Percentiles rank a stretch among this genome's conserved stretches.
These are phyloP conservation scores for Rhizophlyctis rosea DNA, from an alignment of 192 early-diverging fungal genomes.

Conservation along the genomic window DNA sequence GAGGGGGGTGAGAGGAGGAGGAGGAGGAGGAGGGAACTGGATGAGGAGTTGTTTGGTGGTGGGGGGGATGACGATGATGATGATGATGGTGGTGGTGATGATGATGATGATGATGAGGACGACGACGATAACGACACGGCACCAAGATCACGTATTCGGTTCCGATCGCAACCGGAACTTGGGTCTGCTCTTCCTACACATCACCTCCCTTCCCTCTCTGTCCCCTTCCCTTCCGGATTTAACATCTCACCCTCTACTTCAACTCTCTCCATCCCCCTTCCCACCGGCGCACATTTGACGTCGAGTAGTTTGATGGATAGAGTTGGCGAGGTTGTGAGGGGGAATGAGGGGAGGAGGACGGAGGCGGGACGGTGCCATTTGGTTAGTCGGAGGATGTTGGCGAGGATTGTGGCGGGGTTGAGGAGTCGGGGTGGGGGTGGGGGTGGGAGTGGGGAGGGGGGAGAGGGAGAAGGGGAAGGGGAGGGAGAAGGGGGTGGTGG, in stretches of 20 bases:
- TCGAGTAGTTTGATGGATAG: not conserved
- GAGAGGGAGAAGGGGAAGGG: too few relatives aligned
- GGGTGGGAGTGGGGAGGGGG: not conserved
- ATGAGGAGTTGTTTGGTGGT: not conserved
- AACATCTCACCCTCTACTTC: not conserved
- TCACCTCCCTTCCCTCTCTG: not conserved
- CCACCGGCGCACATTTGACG: too few relatives aligned
- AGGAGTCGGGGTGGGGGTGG: not conserved
- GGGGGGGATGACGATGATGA: too few relatives aligned
- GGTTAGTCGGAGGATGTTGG: not conserved
- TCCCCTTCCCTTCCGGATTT: not conserved
- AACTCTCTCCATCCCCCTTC: not conserved
- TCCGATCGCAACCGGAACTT: not conserved
- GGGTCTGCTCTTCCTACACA: not conserved
- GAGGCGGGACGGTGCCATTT: not conserved
- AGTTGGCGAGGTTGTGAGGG: not conserved
- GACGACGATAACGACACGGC: too few relatives aligned
- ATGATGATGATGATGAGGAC: too few relatives aligned
- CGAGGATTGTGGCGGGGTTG: conserved; percentile 3
- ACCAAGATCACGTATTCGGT: not conserved
- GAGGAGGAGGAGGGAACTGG: not conserved
- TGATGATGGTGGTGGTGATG: too few relatives aligned
- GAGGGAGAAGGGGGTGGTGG: too few relatives aligned
- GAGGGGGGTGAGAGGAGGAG: not conserved
- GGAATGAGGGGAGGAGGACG: not conserved